Conservation (phyloP, 495 filamentous ascomycete genomes). For the Echria macrotheca region DNA sequence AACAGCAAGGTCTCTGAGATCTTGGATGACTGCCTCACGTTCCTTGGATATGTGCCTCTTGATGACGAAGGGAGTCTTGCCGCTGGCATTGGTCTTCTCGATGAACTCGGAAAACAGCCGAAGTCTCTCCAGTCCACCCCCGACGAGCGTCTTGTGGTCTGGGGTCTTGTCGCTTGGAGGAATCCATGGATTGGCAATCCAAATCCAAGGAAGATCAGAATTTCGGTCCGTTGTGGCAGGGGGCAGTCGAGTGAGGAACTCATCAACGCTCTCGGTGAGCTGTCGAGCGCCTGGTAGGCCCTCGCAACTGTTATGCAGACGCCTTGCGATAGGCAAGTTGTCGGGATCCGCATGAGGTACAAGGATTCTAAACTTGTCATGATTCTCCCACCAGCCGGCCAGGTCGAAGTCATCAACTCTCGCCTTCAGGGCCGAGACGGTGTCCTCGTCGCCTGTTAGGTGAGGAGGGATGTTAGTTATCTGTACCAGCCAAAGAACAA, state of each 20-base stretch:
- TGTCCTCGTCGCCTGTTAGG: constrained; percentile 47
- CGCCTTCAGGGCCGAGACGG: constrained; percentile 28
- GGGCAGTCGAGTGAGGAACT: constrained; percentile 61
- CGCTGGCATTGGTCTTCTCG: constrained; percentile 3
- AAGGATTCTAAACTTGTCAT: constrained; percentile 11
- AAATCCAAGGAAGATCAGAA: constrained; percentile 57
- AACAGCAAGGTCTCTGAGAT: constrained; percentile 52
- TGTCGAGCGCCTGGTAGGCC: constrained; percentile 41
- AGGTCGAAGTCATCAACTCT: constrained; percentile 39
- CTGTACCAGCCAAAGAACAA: constrained; percentile 14
- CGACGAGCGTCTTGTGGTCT: constrained; percentile 22
- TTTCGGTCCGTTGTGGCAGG: constrained; percentile 50
- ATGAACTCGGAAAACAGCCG: constrained; percentile 30
- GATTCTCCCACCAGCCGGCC: constrained; percentile 26
- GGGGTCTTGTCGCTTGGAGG: constrained; percentile 15
- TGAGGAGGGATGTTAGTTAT: neutral
- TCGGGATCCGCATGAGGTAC: neutral
- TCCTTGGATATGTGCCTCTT: constrained; percentile 45
- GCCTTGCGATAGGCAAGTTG: neutral
- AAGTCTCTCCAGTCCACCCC: constrained; percentile 34
- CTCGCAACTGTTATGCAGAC: constrained; percentile 42
- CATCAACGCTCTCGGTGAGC: constrained; percentile 51
- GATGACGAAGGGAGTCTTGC: constrained; percentile 11
- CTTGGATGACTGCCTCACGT: constrained; percentile 43
- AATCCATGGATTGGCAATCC: constrained; percentile 51